A percentile compares a stretch with the other conserved stretches of the same genome.
phyloP scores from a whole-genome alignment of 768 basidiomycete genomes.

The Collybia mongolica region DNA sequence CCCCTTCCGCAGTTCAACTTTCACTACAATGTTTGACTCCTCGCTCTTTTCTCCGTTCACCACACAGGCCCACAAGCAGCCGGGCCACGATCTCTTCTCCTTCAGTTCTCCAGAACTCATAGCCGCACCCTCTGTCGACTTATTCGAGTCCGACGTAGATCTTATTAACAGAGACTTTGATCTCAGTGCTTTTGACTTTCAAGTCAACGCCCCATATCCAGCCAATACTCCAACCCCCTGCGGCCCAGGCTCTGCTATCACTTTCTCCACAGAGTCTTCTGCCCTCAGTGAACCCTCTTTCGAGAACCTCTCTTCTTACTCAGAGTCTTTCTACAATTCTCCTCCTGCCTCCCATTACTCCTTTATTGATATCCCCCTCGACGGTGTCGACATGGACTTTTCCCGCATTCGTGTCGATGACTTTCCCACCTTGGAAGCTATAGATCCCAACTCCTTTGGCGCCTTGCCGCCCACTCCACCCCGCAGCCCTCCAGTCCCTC shows the following conservation, averaged over 20 bases:
- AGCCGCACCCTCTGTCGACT: conserved; percentile 76
- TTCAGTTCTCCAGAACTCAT: conserved; percentile 33
- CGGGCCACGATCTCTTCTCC: conserved; percentile 30
- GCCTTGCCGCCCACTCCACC: conserved; percentile 57
- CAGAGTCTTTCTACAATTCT: conserved; percentile 51
- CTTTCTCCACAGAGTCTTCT: conserved; percentile 78
- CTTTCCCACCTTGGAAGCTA: conserved; percentile 43
- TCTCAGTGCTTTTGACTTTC: conserved; percentile 44
- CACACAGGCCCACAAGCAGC: conserved; percentile 17
- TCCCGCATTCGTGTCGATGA: conserved; percentile 61
- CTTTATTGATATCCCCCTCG: conserved; percentile 42
- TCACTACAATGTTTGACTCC: conserved; percentile 12
- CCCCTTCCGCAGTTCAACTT: conserved; percentile 11
- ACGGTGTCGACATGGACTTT: conserved; percentile 66
- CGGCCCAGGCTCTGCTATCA: conserved; percentile 76
- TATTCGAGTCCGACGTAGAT: conserved; percentile 84
- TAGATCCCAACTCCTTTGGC: conserved; percentile 59
- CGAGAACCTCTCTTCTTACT: conserved; percentile 64
- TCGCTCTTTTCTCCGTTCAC: conserved; percentile 12
- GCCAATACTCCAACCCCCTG: conserved; percentile 57
- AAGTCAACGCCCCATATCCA: conserved; percentile 63
- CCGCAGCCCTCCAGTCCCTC: conserved; percentile 38
- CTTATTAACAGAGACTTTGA: conserved; percentile 69
- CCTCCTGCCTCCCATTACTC: conserved; percentile 55
- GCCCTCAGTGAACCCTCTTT: conserved; percentile 34